Base-by-base conservation (phyloP, 1,284 basidiomycete species). In the Ustilago nuda region DNA sequence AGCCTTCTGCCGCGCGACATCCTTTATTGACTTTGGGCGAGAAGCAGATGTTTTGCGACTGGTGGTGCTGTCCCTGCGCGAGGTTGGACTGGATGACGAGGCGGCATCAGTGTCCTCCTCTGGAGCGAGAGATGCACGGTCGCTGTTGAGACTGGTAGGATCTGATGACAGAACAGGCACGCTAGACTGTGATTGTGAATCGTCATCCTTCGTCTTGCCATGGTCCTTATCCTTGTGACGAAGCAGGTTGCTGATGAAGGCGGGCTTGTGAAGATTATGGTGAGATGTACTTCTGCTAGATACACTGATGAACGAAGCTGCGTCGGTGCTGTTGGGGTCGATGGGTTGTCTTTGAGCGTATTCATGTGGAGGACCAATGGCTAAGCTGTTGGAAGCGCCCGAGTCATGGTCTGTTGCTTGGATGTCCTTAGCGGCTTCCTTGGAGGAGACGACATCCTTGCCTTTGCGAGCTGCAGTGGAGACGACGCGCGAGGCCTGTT, bases 361-460 rank as follows among this genome's bases (percentile, higher is more conserved):
- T 8, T 61, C 61, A 12, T 64, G 65, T 4, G 65, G 57, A 23
- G 54, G 36, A 45, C 61, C 70, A 7, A 56, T 46, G 7, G 57
- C 46, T 12, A 67, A 36, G 36, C 51, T 52, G 19, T 35, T 35
- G 35, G 65, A 58, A 3, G 67, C 50, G 41, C 61, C 65, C 0
- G 73, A 72, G 2, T 61, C 56, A 32, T 76, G 61, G 19, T 76
- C 68, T 12, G n/a, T 68, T n/a, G 68, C 73, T 8, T 67, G 61
- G 19, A 66, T 39, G n/a, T 52, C 27, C n/a, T 45, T 58, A 41
- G 57, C 37, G 4, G 64, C 53, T 12, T 75, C 56, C 43, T 63
- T 63, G 52, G n/a, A 27, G 11, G 72, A 39, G 41, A 32, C 3
- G 36, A 30, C 17, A 2, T 56, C 60, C 2, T 56, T 45, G 43